Conservation (phyloP, 2,329 filamentous ascomycete species). For the Nothophaeocryptopus gaeumannii region DNA sequence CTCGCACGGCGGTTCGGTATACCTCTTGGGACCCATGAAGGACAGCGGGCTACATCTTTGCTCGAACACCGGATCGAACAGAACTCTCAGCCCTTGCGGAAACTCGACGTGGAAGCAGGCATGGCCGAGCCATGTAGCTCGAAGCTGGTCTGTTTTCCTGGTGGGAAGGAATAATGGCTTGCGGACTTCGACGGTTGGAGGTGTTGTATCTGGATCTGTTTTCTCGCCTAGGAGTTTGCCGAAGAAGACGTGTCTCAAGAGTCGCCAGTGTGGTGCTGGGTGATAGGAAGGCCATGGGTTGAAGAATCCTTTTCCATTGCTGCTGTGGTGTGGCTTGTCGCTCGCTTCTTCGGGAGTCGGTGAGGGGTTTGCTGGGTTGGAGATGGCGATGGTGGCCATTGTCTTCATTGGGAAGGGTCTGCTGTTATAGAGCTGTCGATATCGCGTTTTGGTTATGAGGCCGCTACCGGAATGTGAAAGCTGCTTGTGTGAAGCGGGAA, state of each 20-base stretch:
- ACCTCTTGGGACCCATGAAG: slow-evolving; percentile 71
- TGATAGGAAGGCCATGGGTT: slow-evolving; percentile 58
- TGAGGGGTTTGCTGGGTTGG: slow-evolving; percentile 37
- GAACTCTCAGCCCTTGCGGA: slow-evolving; percentile 76
- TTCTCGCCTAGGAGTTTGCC: slow-evolving; percentile 50
- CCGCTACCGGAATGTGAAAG: too few species aligned
- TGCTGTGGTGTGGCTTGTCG: slow-evolving; percentile 51
- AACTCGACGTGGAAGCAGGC: slow-evolving; percentile 93
- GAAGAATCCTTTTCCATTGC: slow-evolving; percentile 53
- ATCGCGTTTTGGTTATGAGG: not conserved
- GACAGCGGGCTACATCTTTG: slow-evolving; percentile 76
- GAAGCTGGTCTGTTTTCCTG: slow-evolving; percentile 60
- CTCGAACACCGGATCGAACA: slow-evolving; percentile 93
- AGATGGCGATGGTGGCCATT: slow-evolving; percentile 38
- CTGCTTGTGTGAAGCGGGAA: too few species aligned
- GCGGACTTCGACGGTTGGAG: slow-evolving; percentile 64
- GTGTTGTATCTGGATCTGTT: slow-evolving; percentile 59
- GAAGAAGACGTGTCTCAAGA: slow-evolving; percentile 41
- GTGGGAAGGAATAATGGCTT: slow-evolving; percentile 65
- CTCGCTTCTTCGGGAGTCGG: slow-evolving; percentile 46
- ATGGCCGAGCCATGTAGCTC: slow-evolving; percentile 92
- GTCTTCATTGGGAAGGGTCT: not conserved
- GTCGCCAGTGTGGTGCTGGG: slow-evolving; percentile 36
- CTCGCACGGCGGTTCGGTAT: slow-evolving; percentile 71
- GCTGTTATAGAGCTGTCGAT: not conserved